Evolutionary conservation across 2,329 filamentous ascomycete species (phyloP), one percentile per base, ranked within the genome.

Genomic region (Trichophyton simii): DNA sequence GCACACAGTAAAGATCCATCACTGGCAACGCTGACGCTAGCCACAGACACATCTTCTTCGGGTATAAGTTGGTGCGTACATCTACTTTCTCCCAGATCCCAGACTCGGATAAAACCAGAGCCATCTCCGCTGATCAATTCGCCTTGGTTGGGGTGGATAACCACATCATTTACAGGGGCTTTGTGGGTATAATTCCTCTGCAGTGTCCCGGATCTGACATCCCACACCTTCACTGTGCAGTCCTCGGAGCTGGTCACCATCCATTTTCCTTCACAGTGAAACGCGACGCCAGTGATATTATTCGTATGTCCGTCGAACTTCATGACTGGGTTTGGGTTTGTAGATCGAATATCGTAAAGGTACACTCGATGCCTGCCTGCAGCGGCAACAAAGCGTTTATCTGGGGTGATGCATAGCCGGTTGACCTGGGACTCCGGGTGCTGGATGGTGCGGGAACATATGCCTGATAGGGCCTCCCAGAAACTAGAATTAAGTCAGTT

Each of bases 221-320:
- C 92, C 91, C 91, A 96, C 65, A 96, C 95, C 80, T 95, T 95
- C 71, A 96, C 91, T 0, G 90, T 95, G 68, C 91, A 89, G 71
- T 99, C 94, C 75, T 99, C 94, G 55, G 89, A 95, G 74, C 88
- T 95, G 8, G 94, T 99, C 18, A 97, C 94, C 89, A 99, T 96
- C 94, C 94, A 99, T 77, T 99, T 99, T 9, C 92, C 91, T 75
- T 99, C 94, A 73, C 92, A 97, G 74, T 99, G 94, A 73, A 99
- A 99, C 9, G 91, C 91, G 55, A 99, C 89, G 50, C 94, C 94
- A 0, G 94, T 99, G 72, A 99, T 87, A 70, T 99, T 99, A 67
- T 87, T 90, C 11, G 89, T 94, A 76, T 99, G 94, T 48, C 94
- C 94, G 72, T 97, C 92, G 70, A 99, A 97, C 20, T 88, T 91